Evolutionary conservation across 345 rosid species (phyloP), one percentile per base, ranked within the genome.

Genomic region (Cochlearia excelsa): DNA sequence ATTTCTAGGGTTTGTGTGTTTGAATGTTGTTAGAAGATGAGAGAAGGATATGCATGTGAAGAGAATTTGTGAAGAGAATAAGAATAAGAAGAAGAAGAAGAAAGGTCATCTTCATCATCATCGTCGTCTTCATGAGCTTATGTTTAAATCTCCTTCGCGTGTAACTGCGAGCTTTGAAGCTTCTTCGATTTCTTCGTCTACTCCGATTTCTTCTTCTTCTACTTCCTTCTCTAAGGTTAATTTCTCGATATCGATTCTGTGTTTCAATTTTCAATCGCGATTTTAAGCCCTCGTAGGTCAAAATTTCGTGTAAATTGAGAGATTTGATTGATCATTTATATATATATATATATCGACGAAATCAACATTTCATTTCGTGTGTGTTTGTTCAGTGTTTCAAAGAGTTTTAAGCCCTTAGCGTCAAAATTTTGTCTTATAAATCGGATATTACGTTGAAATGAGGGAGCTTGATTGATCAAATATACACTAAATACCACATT

Each of bases 1-100:
- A 63, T 64, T 74, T 53, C 73, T 62, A 49, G 52, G 47, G 53
- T 56, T 65, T 62, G 62, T 61, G 42, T 10, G 7, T 37, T 37
- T 79, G 79, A 65, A 78, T 84, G 79, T 77, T 81, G 72, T 75
- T 72, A 57, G 82, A 77, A 76, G 68, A 80, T 80, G 87, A 80
- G 0, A 69, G 68, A 65, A 77, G 87, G 81, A 82, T 80, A 81
- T 85, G 88, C 85, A 73, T 81, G 85, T 81, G 67, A 65, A 75
- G 76, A 16, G 23, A 16, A 70, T 71, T 60, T 74, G 73, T 74
- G 81, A 75, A 70, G 59, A 66, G 68, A 63, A 77, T 75, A 51
- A 67, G 60, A 62, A 53, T 16, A 16, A 16, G 23, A 16, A 75
- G 72, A 56, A 66, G 68, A 63, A 77, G 78, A 51, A 67, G 60